Percentiles rank a stretch among this genome's conserved stretches.
Evolutionary conservation across 495 filamentous ascomycete species (phyloP).

Genomic region (Talaromyces proteolyticus): DNA sequence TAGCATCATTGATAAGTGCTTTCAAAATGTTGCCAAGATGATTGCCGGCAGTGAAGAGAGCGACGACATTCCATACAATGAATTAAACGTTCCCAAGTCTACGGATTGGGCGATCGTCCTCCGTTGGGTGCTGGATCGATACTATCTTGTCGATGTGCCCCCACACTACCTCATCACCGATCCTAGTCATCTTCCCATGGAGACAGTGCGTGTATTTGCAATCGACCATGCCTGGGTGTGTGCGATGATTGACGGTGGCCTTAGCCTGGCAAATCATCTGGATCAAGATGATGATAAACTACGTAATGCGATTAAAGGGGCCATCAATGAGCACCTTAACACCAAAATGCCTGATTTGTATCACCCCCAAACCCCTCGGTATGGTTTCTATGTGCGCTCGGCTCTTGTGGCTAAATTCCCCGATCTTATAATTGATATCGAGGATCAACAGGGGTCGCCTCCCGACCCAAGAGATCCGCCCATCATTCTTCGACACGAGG

Average conservation of each 20-base stretch:
- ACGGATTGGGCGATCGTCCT: constrained; percentile 29
- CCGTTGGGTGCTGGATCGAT: constrained; percentile 28
- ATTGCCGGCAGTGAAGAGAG: too few relatives aligned
- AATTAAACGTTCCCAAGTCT: constrained; percentile 17
- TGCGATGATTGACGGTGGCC: constrained; percentile 39
- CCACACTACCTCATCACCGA: constrained; percentile 37
- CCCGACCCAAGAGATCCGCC: too few relatives aligned
- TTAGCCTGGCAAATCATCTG: constrained; percentile 35
- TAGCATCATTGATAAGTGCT: too few relatives aligned
- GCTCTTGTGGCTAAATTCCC: constrained; percentile 7
- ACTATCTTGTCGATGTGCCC: constrained; percentile 27
- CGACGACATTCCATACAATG: constrained; percentile 31
- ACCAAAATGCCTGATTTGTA: constrained; percentile 5
- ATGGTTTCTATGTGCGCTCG: constrained; percentile 8
- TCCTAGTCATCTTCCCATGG: constrained; percentile 26
- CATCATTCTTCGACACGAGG: too few relatives aligned
- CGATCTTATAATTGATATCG: constrained; percentile 4
- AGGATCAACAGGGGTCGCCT: too few relatives aligned
- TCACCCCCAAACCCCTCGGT: constrained; percentile 7
- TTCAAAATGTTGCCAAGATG: not conserved
- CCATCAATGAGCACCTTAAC: constrained; percentile 20
- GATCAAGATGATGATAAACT: constrained; percentile 13
- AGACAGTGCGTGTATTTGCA: constrained; percentile 40
- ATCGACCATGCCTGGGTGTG: constrained; percentile 41
- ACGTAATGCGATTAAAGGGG: constrained; percentile 23